Conservation (phyloP, 768 basidiomycete species). For the Rossbeevera mucosa region DNA sequence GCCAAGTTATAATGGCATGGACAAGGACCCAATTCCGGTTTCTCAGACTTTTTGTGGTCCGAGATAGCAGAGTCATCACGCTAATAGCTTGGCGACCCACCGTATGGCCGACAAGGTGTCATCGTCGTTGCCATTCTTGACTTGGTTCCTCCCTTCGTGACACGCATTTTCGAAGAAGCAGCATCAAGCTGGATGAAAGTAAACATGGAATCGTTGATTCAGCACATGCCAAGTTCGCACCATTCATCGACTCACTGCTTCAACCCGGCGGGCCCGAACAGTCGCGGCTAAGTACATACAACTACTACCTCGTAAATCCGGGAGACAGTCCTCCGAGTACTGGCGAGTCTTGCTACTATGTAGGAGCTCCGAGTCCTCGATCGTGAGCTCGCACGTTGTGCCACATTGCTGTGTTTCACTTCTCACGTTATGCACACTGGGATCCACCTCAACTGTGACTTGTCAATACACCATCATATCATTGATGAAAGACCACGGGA, state of each 20-base stretch:
- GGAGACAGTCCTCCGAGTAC: background rate
- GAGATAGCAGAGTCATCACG: background rate
- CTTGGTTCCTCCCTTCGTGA: background rate
- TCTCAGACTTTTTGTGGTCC: slow-evolving; percentile 11
- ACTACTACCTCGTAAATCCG: no score
- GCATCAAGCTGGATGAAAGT: background rate
- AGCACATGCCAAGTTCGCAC: background rate
- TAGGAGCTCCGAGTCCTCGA: no score
- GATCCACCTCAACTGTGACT: background rate
- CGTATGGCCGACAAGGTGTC: background rate
- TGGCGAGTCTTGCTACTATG: no score
- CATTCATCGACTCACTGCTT: background rate
- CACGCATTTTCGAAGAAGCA: background rate
- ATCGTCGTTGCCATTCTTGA: background rate
- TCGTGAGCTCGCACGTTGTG: no score
- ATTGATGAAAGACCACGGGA: background rate
- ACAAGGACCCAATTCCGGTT: slow-evolving; percentile 4
- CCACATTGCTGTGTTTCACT: background rate
- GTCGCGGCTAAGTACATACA: background rate
- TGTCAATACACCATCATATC: background rate
- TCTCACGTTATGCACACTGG: background rate
- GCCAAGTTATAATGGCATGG: background rate
- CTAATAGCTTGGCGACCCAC: background rate
- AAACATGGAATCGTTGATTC: background rate
- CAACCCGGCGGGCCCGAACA: no score